Base-by-base conservation (phyloP, 2,329 filamentous ascomycete species). In the Aspergillus sp. region DNA sequence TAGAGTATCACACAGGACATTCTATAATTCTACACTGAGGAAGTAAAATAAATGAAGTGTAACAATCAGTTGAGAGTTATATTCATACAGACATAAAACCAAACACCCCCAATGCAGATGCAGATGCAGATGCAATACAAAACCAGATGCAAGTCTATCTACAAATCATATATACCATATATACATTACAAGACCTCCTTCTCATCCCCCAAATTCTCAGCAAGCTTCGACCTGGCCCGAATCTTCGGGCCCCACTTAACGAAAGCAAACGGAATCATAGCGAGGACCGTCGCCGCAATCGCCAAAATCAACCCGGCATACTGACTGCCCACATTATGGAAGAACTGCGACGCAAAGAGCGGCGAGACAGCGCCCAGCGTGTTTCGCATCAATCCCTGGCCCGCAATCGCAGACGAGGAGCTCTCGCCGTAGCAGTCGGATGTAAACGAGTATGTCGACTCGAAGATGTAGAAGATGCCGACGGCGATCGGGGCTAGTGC, bases 291-390 rank as follows among this genome's bases (percentile, higher is more conserved):
- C 1, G 77, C 80, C 15, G 82, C 70, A 8, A 82, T 59, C 0
- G 80, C 75, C 53, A 83, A 62, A 17, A 83, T 73, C 17, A 83
- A 64, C 9, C 81, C 81, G 1, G 81, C 80, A 54, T 79, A 83
- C 65, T 82, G 80, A 59, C 79, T 81, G 4, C 80, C 81, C 14
- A 83, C 71, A 54, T 82, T 82, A 62, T 80, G 76, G 68, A 83
- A 83, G 68, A 83, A 82, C 47, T 81, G 77, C 33, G 72, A 77
- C 12, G 80, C 80, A 59, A 83, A 83, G 12, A 83, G 66, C 0
- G 81, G 81, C 23, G 80, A 80, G 0, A 83, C 78, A 3, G 80
- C 81, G 44, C 81, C 81, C 1, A 83, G 76, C 0, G 79, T 81
- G 62, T 83, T 83, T 17, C 81, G 73, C 76, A 83, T 79, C 55